Evolutionary conservation across 345 rosid species (phyloP).

Genomic region (Moringa oleifera): DNA sequence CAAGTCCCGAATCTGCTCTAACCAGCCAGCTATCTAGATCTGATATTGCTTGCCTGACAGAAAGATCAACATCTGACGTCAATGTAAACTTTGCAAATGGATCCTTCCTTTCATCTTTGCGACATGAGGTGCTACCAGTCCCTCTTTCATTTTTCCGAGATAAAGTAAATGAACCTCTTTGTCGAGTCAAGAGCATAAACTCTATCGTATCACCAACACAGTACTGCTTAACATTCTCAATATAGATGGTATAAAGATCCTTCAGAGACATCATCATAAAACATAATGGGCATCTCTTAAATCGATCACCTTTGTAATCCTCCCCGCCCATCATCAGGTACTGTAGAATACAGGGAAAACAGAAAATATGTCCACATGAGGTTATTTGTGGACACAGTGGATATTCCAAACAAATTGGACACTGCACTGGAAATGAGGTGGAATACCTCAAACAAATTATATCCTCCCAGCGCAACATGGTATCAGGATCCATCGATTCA

Average conservation of each 20-base stretch:
- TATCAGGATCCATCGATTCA: constrained; percentile 87
- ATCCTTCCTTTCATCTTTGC: constrained; percentile 32
- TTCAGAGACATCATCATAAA: constrained; percentile 78
- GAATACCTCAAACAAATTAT: constrained; percentile 78
- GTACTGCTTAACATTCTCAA: constrained; percentile 71
- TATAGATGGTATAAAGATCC: constrained; percentile 67
- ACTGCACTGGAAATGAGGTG: constrained; percentile 79
- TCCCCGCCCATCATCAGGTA: constrained; percentile 74
- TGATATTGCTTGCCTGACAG: constrained; percentile 77
- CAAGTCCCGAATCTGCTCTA: constrained; percentile 81
- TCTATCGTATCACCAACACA: constrained; percentile 58
- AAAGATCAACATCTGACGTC: constrained; percentile 76
- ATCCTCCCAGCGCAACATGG: constrained; percentile 84
- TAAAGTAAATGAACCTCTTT: constrained; percentile 60
- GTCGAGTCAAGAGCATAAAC: constrained; percentile 76
- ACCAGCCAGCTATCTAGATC: constrained; percentile 88
- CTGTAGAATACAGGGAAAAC: constrained; percentile 84
- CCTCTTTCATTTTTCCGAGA: constrained; percentile 35
- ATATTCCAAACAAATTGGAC: constrained; percentile 87
- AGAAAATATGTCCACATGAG: constrained; percentile 93
- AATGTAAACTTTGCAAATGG: constrained; percentile 74
- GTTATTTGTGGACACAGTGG: constrained; percentile 97
- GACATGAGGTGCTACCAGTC: constrained; percentile 7
- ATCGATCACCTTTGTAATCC: constrained; percentile 53
- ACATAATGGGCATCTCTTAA: constrained; percentile 88